Base-by-base conservation (phyloP, 306 rosid species). In the Mucuna pruriens region DNA sequence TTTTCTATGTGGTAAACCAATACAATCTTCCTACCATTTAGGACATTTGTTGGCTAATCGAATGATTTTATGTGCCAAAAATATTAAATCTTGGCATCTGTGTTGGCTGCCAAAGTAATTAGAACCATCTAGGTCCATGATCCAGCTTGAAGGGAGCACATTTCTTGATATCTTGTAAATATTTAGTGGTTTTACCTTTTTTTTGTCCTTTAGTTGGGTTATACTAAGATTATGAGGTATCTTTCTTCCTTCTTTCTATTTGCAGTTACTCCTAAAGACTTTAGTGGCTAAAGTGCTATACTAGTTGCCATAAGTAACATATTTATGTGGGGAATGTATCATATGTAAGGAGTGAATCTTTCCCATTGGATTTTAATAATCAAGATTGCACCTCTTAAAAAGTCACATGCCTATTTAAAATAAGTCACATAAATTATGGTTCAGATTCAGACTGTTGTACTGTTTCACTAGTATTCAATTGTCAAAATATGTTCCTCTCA, bases 391-490 rank as follows among this genome's bases (percentile, higher is more conserved):
- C 33, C 72, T 64, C 40, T 49, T 33, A 9, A 44, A 60, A 64
- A 9, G 61, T 45, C 63, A 33, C 25, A 48, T 34, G 19, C 19
- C 51, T 54, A 38, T 25, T 57, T 38, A 13, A 55, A 55, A 74
- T 15, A 34, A 52, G 45, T 60, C 31, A 3, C 36, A 26, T 33
- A 9, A 17, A 36, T 31, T 17, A 33, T 75, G 80, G 55, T 44
- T 36, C 23, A 20, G 34, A 51, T 65, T 38, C 66, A 66, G 42
- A 52, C 62, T 29, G 4, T 16, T 15, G 7, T 7, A 31, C 33
- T 65, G 44, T 54, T 67, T 67, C 29, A 23, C 42, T 13, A 33
- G 71, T 39, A 67, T 78, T 33, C 75, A 66, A 54, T 54, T 54
- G 58, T 55, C 33, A 54, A 39, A 39, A 9, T 9, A 26, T 40